phyloP scores from a whole-genome alignment of 2,329 filamentous ascomycete genomes.

The Phyllachora maydis region DNA sequence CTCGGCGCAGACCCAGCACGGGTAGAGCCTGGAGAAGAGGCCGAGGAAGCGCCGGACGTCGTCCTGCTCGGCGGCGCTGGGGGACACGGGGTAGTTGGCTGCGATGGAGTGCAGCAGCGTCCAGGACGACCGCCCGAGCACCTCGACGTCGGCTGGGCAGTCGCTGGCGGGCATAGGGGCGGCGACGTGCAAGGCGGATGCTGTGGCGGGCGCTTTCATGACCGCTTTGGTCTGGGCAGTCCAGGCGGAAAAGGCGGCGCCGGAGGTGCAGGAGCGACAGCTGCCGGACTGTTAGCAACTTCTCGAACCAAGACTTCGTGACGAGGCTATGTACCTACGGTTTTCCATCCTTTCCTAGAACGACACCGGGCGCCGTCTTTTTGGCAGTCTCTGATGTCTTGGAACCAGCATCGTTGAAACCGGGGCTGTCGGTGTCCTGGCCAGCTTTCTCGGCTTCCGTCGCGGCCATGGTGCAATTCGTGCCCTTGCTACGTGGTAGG shows the following conservation, averaged over 20 bases:
- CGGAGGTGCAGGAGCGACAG: conserved; percentile 53
- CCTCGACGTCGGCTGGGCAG: conserved; percentile 80
- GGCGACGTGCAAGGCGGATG: conserved; percentile 4
- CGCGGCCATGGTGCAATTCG: too few species aligned
- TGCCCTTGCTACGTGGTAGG: too few species aligned
- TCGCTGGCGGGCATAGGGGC: background rate
- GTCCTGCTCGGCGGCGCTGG: conserved; percentile 46
- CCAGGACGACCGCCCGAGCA: conserved; percentile 76
- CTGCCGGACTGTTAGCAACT: conserved; percentile 16
- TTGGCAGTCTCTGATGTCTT: too few species aligned
- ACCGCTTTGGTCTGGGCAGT: conserved; percentile 27
- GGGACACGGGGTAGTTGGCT: conserved; percentile 58
- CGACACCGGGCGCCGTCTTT: conserved; percentile 26
- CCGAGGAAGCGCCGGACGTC: conserved; percentile 62
- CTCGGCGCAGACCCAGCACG: conserved; percentile 87
- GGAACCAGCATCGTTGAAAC: too few species aligned
- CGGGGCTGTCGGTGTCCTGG: too few species aligned
- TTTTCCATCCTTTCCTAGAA: conserved; percentile 65
- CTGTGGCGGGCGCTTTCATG: conserved; percentile 12
- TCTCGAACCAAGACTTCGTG: background rate
- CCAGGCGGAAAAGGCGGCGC: conserved; percentile 37
- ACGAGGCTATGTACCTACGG: conserved; percentile 34
- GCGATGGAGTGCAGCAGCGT: conserved; percentile 84
- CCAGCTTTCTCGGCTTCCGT: too few species aligned
- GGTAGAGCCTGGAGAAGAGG: conserved; percentile 73